Conservation (phyloP, 1,284 basidiomycete species). For the Cutaneotrichosporon cavernicola region DNA sequence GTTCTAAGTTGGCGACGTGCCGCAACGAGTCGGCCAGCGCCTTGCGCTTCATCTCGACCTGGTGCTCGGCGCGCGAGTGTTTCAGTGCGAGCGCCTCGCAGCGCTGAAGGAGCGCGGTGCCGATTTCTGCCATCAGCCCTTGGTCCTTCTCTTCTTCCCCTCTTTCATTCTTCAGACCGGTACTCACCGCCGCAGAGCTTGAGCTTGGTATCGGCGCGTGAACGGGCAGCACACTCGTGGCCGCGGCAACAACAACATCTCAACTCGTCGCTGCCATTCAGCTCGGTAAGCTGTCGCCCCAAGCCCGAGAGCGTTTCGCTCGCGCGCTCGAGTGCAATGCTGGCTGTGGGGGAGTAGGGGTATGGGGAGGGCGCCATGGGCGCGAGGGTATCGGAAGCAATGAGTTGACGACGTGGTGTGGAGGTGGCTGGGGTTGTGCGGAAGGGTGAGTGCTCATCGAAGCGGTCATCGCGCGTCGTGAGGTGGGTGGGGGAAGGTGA, state of each 20-base stretch:
- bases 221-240: slow-evolving; percentile 51
- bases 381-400: background rate
- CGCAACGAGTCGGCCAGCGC: slow-evolving; percentile 43
- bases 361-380: background rate
- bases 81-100: slow-evolving; percentile 79
- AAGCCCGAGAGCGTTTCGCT: slow-evolving; percentile 47
- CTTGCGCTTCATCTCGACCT: slow-evolving; percentile 46
- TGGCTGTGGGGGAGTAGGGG: slow-evolving; percentile 37
- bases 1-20: slow-evolving; percentile 45
- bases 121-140: slow-evolving; percentile 66
- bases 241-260: slow-evolving; percentile 34
- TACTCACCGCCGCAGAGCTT: slow-evolving; percentile 76
- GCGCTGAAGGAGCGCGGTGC: slow-evolving; percentile 79
- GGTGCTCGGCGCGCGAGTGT: slow-evolving; percentile 57
- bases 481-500: background rate
- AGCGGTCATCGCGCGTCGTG: background rate
- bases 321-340: slow-evolving; percentile 37
- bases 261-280: slow-evolving; percentile 28
- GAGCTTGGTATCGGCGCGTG: slow-evolving; percentile 69
- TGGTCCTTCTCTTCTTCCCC: background rate
- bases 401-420: background rate
- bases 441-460: background rate
- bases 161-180: no score
- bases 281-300: slow-evolving; percentile 35
- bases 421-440: background rate